Percentiles rank a stretch among this genome's conserved stretches.
Conservation (phyloP, 371 early-diverging fungal species). For the Syncephalis plumigaleata region DNA sequence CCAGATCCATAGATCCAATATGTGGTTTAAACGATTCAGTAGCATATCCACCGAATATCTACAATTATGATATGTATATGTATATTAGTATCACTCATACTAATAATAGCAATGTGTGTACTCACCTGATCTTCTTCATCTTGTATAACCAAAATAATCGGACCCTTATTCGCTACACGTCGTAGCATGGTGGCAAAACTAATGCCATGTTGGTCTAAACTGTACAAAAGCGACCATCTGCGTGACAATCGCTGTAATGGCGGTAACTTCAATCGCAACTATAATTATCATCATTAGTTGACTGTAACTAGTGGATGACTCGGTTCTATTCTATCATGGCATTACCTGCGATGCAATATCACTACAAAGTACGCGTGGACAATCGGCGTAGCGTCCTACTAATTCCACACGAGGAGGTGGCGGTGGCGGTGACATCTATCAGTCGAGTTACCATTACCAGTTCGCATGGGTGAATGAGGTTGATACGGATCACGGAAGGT, state of each 20-base stretch:
- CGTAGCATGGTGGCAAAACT: conserved; percentile 63
- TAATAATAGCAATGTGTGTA: neutral
- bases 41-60: conserved; percentile 84
- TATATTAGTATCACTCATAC: no score
- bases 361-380: no score
- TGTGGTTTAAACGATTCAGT: conserved; percentile 46
- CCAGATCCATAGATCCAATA: conserved; percentile 80
- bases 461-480: no score
- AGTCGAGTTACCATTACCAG: no score
- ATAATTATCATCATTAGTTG: no score
- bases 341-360: no score
- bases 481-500: no score
- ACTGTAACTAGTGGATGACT: no score
- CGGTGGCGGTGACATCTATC: no score
- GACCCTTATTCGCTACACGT: conserved; percentile 32
- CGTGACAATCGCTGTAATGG: conserved; percentile 9
- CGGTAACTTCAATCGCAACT: neutral
- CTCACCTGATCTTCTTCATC: conserved; percentile 16
- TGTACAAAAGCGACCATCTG: conserved; percentile 65
- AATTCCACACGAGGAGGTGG: no score
- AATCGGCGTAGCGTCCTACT: no score
- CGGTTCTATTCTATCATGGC: no score
- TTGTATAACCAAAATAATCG: conserved; percentile 50
- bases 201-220: conserved; percentile 81
- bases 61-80: conserved; percentile 1